A percentile compares a stretch with the other conserved stretches of the same genome.
phyloP scores from a whole-genome alignment of 2,329 filamentous ascomycete species.

The Aspergillaceae sp. region DNA sequence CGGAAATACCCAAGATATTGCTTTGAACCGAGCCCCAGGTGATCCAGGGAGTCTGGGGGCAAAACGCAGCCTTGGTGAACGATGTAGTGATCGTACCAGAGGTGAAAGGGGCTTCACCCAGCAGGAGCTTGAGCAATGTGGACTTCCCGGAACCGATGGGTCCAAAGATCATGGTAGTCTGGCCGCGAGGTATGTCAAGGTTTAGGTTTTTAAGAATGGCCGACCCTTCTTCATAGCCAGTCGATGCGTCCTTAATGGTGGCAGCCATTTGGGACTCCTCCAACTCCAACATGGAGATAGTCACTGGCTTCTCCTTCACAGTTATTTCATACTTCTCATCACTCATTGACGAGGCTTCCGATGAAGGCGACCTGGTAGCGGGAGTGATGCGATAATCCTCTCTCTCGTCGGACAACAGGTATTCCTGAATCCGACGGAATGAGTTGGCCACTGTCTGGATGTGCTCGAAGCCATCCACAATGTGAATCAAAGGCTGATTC shows the following conservation, averaged over 20 bases:
- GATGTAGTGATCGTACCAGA: conserved; percentile 27
- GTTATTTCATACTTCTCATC: no score
- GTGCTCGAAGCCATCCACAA: conserved; percentile 39
- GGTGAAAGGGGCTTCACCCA: conserved; percentile 34
- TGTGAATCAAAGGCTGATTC: conserved; percentile 37
- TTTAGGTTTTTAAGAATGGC: conserved; percentile 36
- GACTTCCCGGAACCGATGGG: conserved; percentile 48
- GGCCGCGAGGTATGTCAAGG: conserved; percentile 33
- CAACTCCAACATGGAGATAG: no score
- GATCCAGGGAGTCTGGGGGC: conserved; percentile 35
- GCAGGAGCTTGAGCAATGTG: conserved; percentile 39
- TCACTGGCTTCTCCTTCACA: no score
- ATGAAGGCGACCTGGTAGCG: conserved; percentile 7
- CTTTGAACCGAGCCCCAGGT: conserved; percentile 35
- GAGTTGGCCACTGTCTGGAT: conserved; percentile 40
- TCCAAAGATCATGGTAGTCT: conserved; percentile 42
- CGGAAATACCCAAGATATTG: conserved; percentile 31
- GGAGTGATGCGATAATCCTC: conserved; percentile 19
- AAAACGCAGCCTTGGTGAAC: conserved; percentile 30
- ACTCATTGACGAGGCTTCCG: neutral
- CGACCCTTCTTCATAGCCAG: conserved; percentile 22
- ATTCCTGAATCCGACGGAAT: conserved; percentile 40
- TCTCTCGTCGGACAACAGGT: conserved; percentile 29
- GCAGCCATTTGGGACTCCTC: neutral
- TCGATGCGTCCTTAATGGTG: neutral